These are phyloP conservation scores for Elsinoe arachidis DNA, from an alignment of 2,329 filamentous ascomycete species.

Conservation along the genomic window DNA sequence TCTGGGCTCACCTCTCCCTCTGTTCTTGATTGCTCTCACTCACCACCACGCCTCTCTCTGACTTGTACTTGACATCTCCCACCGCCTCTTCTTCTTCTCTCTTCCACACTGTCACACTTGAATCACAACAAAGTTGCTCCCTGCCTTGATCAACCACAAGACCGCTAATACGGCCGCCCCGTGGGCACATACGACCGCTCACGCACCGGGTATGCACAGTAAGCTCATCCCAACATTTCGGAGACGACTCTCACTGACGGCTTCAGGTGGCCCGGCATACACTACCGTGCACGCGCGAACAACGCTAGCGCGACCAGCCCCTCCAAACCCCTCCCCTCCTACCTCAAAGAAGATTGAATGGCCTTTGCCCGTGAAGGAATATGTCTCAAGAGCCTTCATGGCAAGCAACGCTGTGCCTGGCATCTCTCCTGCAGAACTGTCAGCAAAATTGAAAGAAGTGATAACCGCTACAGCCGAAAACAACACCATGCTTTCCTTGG, in stretches of 20 bases:
- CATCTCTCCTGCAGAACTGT: constrained; percentile 57
- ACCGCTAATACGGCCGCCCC: neutral
- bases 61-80: neutral
- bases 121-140: too few species aligned
- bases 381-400: constrained; percentile 84
- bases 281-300: constrained; percentile 39
- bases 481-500: constrained; percentile 59
- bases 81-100: neutral
- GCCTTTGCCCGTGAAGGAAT: constrained; percentile 72
- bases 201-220: neutral
- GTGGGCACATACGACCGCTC: neutral
- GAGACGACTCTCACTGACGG: neutral
- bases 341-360: constrained; percentile 60
- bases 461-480: constrained; percentile 75
- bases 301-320: constrained; percentile 24
- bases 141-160: too few species aligned
- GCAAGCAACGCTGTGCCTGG: constrained; percentile 49
- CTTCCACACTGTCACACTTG: too few species aligned
- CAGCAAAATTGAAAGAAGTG: constrained; percentile 72
- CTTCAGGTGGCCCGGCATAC: constrained; percentile 33
- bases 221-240: neutral
- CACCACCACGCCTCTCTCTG: neutral
- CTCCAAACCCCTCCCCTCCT: neutral
- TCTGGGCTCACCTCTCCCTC: neutral
- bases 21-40: neutral